Base-by-base conservation (phyloP, 208 protist genomes). In the Phytomonas sp. region DNA sequence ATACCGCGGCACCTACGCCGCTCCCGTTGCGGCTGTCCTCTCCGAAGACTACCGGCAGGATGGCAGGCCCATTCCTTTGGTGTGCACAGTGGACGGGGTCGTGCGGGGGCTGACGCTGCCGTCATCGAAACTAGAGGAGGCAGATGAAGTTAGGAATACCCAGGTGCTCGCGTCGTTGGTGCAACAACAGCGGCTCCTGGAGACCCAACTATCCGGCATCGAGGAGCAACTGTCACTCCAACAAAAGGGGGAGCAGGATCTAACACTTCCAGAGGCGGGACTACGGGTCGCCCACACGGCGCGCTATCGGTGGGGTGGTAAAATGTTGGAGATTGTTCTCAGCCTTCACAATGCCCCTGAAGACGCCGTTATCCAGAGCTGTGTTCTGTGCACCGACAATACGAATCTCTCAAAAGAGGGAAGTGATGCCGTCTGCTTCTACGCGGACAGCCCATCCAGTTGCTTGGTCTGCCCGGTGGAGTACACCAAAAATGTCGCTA, bases 31-130 rank as follows among this genome's bases (percentile, higher is more conserved):
- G 0, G 84, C 87, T 6, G 89, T 98, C 26, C 74, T 96, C 31
- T 75, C 75, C 34, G 84, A 91, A 68, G 95, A 98, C 78, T 98
- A 98, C 68, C 88, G 96, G 11, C 78, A 94, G 46, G 92, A 95
- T 67, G 94, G 94, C 20, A 59, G 76, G 17, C 61, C 71, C 30
- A 72, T 97, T 74, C 84, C 97, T 17, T 60, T 98, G 2, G 73
- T 92, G 32, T 95, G 85, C 78, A 91, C 93, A 2, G 74, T 83
- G 6, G 89, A 96, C 51, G 96, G 96, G 34, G 84, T 81, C 5
- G 84, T 98, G 60, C 88, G 92, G 17, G 96, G 96, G 5, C 77
- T 97, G 70, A 71, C 76, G 70, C 74, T 92, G 77, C 74, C 84
- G 23, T 71, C 82, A 70, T 75, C 76, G 26, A 67, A 75, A 46